Evolutionary conservation across 805 yeast species (phyloP).

Genomic region (Cyberlindnera lachancei): DNA sequence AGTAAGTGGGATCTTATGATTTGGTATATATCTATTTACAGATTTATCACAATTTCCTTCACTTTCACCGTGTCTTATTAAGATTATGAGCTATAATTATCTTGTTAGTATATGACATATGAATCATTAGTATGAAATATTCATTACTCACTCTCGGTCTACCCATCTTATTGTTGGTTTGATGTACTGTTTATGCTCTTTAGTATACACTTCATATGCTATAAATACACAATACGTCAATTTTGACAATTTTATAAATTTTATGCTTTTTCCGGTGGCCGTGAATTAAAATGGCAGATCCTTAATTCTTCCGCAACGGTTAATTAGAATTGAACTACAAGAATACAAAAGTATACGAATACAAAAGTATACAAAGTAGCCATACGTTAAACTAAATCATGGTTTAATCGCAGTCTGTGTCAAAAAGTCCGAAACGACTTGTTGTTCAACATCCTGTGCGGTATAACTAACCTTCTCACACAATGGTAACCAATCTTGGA

Average conservation of each 20-base stretch:
- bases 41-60: slow-evolving; percentile 83
- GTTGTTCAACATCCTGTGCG: slow-evolving; percentile 21
- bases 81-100: slow-evolving; percentile 44
- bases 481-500: slow-evolving; percentile 24
- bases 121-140: background rate
- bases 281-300: no score
- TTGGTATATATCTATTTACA: slow-evolving; percentile 71
- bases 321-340: no score
- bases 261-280: no score
- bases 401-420: slow-evolving; percentile 18
- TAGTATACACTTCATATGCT: background rate
- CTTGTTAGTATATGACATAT: background rate
- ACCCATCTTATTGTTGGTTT: slow-evolving; percentile 16
- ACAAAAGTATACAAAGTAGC: no score
- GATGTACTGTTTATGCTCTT: background rate
- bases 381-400: no score
- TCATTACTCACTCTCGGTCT: slow-evolving; percentile 21
- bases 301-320: no score
- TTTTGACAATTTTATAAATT: no score
- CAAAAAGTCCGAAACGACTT: slow-evolving; percentile 17
- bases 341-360: no score
- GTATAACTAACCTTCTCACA: slow-evolving; percentile 23
- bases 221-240: background rate
- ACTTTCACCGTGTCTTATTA: slow-evolving; percentile 89
- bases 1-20: slow-evolving; percentile 74